Evolutionary conservation across 768 basidiomycete genomes (phyloP).

Genomic region (Leccinum incarnatum): DNA sequence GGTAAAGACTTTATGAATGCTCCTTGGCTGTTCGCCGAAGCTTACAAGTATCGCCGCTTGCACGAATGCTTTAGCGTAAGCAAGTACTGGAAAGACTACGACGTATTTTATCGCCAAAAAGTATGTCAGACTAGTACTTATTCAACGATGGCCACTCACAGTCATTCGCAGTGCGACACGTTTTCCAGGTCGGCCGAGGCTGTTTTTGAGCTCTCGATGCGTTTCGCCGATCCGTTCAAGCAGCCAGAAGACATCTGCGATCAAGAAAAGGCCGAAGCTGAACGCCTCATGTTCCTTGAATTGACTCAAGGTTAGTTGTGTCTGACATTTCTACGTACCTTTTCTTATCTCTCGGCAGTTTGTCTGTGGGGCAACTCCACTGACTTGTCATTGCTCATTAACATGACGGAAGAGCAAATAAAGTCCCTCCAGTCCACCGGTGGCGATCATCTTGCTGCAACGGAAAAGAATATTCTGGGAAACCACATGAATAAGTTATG

Average conservation of each 20-base stretch:
- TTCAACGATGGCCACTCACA: slow-evolving; percentile 5
- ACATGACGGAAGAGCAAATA: slow-evolving; percentile 98
- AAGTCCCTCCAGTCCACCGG: slow-evolving; percentile 95
- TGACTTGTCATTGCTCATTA: slow-evolving; percentile 90
- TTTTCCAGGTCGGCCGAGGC: slow-evolving; percentile 91
- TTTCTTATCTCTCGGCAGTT: slow-evolving; percentile 43
- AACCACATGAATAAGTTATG: slow-evolving; percentile 74
- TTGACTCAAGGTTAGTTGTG: slow-evolving; percentile 73
- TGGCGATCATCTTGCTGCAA: slow-evolving; percentile 91
- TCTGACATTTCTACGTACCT: not conserved
- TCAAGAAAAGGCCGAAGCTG: slow-evolving; percentile 60
- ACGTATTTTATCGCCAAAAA: slow-evolving; percentile 95
- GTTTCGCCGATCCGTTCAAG: slow-evolving; percentile 84
- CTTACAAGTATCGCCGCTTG: slow-evolving; percentile 88
- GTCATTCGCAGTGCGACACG: slow-evolving; percentile 70
- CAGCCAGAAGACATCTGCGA: slow-evolving; percentile 51
- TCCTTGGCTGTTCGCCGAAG: slow-evolving; percentile 95
- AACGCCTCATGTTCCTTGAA: slow-evolving; percentile 86
- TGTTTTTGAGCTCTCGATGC: slow-evolving; percentile 90
- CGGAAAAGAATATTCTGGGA: slow-evolving; percentile 94
- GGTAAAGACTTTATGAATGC: slow-evolving; percentile 94
- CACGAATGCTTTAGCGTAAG: slow-evolving; percentile 92
- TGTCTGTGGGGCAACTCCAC: slow-evolving; percentile 98
- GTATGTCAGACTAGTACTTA: slow-evolving; percentile 31
- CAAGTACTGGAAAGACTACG: slow-evolving; percentile 87